Base-by-base conservation (phyloP, 495 filamentous ascomycete genomes). In the Daldinia concentrica region DNA sequence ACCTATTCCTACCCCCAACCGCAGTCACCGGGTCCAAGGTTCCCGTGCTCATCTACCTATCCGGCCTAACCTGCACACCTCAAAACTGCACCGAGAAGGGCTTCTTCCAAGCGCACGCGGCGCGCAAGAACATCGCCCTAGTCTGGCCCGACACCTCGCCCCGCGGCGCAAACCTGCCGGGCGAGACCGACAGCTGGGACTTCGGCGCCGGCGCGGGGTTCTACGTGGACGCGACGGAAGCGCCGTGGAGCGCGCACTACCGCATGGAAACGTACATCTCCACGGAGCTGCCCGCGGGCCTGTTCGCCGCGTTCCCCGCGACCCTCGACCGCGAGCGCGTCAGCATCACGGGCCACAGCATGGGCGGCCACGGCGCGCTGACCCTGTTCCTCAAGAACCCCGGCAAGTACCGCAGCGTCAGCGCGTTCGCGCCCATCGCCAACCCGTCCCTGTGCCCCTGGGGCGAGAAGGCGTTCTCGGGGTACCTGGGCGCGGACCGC, bases 41-140 rank as follows among this genome's bases (percentile, higher is more conserved):
- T 12, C 96, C 95, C 29, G 86, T 98, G 2, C 83, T 99, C n/a
- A 89, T 98, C 79, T 99, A 95, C 80, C 90, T 99, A 68, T 93
- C 95, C 15, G 95, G 95, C 29, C 82, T 99, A 39, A 98, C 96
- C 65, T 99, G 95, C 84, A 94, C 94, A 0, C 93, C 92, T 15
- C 94, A 98, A 68, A 99, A 99, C 83, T 93, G 94, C 79, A 87
- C 93, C 34, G 96, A 99, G 79, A 99, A 98, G 80, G 92, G 95
- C 71, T 97, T 97, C 84, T 92, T 99, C 82, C 94, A 98, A 78
- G 87, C 91, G 71, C 85, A 83, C 54, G 95, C 95, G 12, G 86
- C 88, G 64, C 83, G 90, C 71, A 88, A 88, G 72, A 91, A 92
- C 43, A 92, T 99, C 75, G 95, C 95, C 0, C 77, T 99, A 61